Conservation (phyloP, 306 rosid species). For the Gastrolobium villosum region DNA sequence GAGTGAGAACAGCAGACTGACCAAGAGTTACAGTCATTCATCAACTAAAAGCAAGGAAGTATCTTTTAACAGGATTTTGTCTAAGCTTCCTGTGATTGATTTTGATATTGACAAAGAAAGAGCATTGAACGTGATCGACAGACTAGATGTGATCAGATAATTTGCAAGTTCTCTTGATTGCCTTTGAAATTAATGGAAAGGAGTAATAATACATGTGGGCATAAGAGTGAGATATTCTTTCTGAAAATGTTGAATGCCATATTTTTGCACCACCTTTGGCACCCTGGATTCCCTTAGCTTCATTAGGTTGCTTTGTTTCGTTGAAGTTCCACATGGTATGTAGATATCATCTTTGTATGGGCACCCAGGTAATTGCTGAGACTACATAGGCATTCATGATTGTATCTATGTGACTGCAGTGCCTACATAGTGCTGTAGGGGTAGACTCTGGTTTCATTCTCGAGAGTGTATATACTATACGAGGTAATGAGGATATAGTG, state of each 20-base stretch:
- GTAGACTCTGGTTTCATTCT: slow-evolving; percentile 26
- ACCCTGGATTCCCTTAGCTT: slow-evolving; percentile 19
- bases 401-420: slow-evolving; percentile 31
- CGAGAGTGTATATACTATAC: slow-evolving; percentile 42
- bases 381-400: slow-evolving; percentile 3
- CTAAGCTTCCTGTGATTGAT: slow-evolving; percentile 65
- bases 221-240: slow-evolving; percentile 21
- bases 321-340: slow-evolving; percentile 24
- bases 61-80: slow-evolving; percentile 55
- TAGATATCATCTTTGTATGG: slow-evolving; percentile 23
- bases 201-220: not conserved
- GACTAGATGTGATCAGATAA: slow-evolving; percentile 59
- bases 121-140: slow-evolving; percentile 69
- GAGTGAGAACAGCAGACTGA: slow-evolving; percentile 50
- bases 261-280: slow-evolving; percentile 38
- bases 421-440: slow-evolving; percentile 13
- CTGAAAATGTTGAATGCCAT: slow-evolving; percentile 28
- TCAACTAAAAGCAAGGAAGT: slow-evolving; percentile 56
- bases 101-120: slow-evolving; percentile 65
- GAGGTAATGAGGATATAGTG: slow-evolving; percentile 11
- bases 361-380: slow-evolving; percentile 30
- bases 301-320: slow-evolving; percentile 34
- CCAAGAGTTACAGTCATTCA: slow-evolving; percentile 67
- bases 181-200: slow-evolving; percentile 35
- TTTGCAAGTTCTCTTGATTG: slow-evolving; percentile 5